Base-by-base conservation (phyloP, 2,329 filamentous ascomycete genomes). In the Botryotinia narcissicola region DNA sequence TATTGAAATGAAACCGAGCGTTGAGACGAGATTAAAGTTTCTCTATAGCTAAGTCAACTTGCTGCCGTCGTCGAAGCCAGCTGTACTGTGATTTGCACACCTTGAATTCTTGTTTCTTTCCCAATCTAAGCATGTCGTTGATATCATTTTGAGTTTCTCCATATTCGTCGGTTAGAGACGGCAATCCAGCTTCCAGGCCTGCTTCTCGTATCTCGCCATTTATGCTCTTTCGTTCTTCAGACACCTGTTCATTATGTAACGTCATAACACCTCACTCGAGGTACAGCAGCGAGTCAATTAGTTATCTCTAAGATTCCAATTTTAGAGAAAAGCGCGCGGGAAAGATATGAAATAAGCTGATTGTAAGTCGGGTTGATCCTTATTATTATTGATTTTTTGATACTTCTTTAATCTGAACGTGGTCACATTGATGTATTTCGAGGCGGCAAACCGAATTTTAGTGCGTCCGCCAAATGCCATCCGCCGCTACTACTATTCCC, bases 11-110 rank as follows among this genome's bases (percentile, higher is more conserved):
- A 85, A 85, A 2, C 83, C 83, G 32, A 85, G 78, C 8, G 83
- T 83, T n/a, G 81, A 82, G 0, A 83, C 78, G 69, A 85, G 83
- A 44, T 81, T 80, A 75, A 84, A 85, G 74, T 82, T 84, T 68
- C 82, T 78, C 79, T 83, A 60, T 51, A 42, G 18, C 10, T 35
- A 32, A 68, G 29, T 72, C n/a, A 68, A 59, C 16, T 59, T 18
- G 4, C 40, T 46, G 35, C 25, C 48, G 29, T 12, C 22, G 1
- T 4, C 51, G 40, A 60, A 6, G 29, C 12, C 1, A n/a, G 5
- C 14, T 48, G 16, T 35, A 14, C 16, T 35, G 35, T 62, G 32
- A 25, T 12, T 25, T 60, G 42, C 35, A 29, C 70, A 78, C 78
- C 72, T 79, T 79, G 60, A 80, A 76, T 67, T 80, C 77, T 66